These are phyloP conservation scores for Ampelocalamus luodianensis DNA, from an alignment of 176 grass and related monocot species.

Conservation along the genomic window DNA sequence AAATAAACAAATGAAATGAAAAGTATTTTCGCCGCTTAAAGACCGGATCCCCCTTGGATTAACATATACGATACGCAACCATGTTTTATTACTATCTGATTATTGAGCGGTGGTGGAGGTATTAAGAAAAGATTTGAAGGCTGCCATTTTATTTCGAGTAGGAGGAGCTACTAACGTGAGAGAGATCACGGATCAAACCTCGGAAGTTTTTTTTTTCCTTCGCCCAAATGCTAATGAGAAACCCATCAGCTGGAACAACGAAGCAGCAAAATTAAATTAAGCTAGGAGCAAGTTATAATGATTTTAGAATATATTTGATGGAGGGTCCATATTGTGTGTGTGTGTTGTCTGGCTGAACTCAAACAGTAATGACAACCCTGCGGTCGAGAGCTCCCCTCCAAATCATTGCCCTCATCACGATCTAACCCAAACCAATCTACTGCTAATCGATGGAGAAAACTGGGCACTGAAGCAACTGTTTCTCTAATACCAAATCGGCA, in stretches of 20 bases:
- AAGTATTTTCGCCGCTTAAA: slow-evolving; percentile 4
- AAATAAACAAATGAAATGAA: neutral
- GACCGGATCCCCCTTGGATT: neutral
- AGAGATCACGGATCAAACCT: neutral
- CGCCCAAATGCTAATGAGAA: neutral
- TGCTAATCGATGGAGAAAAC: neutral
- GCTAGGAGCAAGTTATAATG: neutral
- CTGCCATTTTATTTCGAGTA: too few relatives aligned
- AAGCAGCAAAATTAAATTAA: neutral
- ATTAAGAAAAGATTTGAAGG: neutral
- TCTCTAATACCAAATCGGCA: neutral
- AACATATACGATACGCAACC: slow-evolving; percentile 10
- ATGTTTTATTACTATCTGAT: neutral
- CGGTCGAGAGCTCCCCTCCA: neutral
- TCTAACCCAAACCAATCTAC: neutral
- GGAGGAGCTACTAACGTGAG: too few relatives aligned
- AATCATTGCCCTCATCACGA: neutral
- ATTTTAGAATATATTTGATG: neutral
- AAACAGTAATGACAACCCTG: neutral
- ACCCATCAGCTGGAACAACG: neutral
- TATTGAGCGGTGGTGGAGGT: neutral
- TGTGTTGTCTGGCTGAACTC: neutral
- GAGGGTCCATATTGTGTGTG: neutral
- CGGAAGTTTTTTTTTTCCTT: neutral
- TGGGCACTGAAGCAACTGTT: neutral